Conservation (phyloP, 768 basidiomycete genomes). For the Hygrocybe coccinea region DNA sequence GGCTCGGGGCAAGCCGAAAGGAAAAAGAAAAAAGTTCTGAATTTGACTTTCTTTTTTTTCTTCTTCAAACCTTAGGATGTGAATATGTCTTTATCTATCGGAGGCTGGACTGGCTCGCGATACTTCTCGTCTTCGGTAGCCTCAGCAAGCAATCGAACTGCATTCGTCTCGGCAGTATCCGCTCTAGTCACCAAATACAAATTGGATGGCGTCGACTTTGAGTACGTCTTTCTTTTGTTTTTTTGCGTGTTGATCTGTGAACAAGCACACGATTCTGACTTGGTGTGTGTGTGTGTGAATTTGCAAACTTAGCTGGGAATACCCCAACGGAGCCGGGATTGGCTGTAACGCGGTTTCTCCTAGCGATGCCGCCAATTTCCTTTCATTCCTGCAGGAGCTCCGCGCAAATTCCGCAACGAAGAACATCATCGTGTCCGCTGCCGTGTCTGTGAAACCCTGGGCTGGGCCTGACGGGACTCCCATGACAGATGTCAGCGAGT, state of each 20-base stretch:
- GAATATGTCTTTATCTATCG: constrained; percentile 53
- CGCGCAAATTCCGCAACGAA: constrained; percentile 43
- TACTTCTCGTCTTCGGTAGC: constrained; percentile 62
- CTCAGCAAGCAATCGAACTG: constrained; percentile 51
- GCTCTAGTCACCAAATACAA: constrained; percentile 44
- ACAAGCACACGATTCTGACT: neutral
- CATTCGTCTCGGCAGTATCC: constrained; percentile 56
- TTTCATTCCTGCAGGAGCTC: constrained; percentile 61
- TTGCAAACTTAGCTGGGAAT: constrained; percentile 67
- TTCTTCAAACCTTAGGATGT: constrained; percentile 44
- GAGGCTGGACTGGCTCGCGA: constrained; percentile 64
- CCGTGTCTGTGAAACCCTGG: constrained; percentile 25
- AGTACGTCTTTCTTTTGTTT: constrained; percentile 29
- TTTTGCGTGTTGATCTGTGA: no score
- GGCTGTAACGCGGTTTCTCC: constrained; percentile 50
- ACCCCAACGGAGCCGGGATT: constrained; percentile 53
- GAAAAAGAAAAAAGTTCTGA: neutral
- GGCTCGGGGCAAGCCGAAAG: no score
- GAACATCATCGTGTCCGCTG: constrained; percentile 45
- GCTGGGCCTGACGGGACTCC: constrained; percentile 45
- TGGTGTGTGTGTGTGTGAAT: no score
- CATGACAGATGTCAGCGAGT: constrained; percentile 51
- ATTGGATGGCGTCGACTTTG: constrained; percentile 56
- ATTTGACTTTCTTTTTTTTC: no score
- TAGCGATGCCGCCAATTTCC: constrained; percentile 60